These are phyloP conservation scores for Lactarius evosmus DNA, from an alignment of 768 basidiomycete species.

Conservation along the genomic window DNA sequence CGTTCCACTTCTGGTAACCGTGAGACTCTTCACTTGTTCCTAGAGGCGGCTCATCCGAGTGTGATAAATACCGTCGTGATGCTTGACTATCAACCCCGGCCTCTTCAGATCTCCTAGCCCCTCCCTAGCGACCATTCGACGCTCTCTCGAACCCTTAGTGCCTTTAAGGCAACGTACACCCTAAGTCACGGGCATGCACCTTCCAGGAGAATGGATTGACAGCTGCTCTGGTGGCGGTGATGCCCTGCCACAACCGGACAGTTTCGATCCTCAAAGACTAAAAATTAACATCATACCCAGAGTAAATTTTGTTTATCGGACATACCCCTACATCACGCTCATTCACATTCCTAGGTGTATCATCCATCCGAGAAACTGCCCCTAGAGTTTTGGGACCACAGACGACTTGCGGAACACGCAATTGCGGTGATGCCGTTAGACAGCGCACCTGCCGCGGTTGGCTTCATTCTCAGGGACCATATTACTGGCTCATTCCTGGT, in stretches of 20 bases:
- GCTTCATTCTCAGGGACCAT: neutral
- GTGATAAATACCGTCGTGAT: neutral
- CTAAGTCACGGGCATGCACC: neutral
- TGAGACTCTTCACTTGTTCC: neutral
- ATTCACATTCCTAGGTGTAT: neutral
- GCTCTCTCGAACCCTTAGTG: neutral
- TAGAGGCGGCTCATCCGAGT: neutral
- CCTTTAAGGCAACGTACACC: neutral
- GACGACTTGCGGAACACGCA: neutral
- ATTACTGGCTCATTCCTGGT: neutral
- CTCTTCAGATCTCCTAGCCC: neutral
- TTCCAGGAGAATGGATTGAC: neutral
- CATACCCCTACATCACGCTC: neutral
- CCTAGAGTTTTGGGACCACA: neutral
- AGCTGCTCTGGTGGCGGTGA: neutral
- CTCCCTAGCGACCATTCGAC: neutral
- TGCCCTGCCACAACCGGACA: neutral
- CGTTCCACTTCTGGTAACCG: neutral
- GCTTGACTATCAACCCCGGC: neutral
- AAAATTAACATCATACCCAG: neutral
- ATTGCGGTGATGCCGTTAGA: neutral
- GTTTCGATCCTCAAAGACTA: neutral
- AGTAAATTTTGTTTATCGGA: neutral
- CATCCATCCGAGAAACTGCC: neutral
- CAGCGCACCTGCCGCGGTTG: fast-evolving